Evolutionary conservation across 768 basidiomycete genomes (phyloP).

Genomic region (Leucogyrophana mollusca): DNA sequence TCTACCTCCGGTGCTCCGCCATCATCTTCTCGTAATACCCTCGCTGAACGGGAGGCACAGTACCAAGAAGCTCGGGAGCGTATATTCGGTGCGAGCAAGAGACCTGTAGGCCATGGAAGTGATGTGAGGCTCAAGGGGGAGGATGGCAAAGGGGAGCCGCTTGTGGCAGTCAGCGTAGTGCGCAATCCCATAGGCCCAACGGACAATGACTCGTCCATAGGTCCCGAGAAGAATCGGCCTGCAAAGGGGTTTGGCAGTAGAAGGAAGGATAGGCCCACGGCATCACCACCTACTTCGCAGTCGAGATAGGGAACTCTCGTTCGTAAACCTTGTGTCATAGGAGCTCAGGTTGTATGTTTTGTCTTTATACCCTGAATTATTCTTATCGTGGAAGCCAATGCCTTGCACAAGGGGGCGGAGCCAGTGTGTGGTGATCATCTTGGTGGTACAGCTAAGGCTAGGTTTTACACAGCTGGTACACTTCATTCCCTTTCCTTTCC

Average conservation of each 20-base stretch:
- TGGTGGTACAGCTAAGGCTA: background rate
- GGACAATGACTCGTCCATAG: constrained; percentile 2
- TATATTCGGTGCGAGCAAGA: constrained; percentile 53
- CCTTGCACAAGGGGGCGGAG: too few relatives aligned
- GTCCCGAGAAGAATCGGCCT: constrained; percentile 8
- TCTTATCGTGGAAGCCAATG: background rate
- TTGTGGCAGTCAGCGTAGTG: constrained; percentile 16
- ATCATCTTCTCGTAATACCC: constrained; percentile 24
- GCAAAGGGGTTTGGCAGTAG: constrained; percentile 28
- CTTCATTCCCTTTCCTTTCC: background rate
- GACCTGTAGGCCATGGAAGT: background rate
- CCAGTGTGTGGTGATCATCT: too few relatives aligned
- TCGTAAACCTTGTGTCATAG: too few relatives aligned
- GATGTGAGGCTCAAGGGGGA: constrained; percentile 1
- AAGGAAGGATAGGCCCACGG: constrained; percentile 9
- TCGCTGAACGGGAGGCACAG: constrained; percentile 68
- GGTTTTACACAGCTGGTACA: background rate
- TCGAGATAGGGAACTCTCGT: too few relatives aligned
- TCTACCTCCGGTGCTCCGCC: constrained; percentile 12
- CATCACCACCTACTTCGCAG: too few relatives aligned
- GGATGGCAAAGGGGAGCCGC: background rate
- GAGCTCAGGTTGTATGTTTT: too few relatives aligned
- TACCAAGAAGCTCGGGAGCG: constrained; percentile 74
- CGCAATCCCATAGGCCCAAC: constrained; percentile 35
- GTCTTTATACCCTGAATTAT: background rate